Evolutionary conservation across 139 green algal species (phyloP).

Genomic region (Volvox africanus): DNA sequence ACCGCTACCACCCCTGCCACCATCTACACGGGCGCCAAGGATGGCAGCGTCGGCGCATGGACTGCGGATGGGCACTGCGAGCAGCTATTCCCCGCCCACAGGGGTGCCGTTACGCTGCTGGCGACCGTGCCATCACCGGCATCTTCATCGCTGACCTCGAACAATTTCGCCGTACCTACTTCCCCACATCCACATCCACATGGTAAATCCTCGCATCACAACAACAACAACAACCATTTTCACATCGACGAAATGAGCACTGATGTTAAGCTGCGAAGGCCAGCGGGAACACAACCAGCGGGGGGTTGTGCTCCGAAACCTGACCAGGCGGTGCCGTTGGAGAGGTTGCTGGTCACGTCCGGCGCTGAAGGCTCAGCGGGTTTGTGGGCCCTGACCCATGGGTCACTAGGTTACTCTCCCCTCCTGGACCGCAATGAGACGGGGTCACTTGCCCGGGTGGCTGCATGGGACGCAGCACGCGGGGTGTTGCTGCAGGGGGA

Average conservation of each 20-base stretch:
- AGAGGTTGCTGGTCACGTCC: background rate
- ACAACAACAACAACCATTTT: too few species aligned
- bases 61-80: background rate
- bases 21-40: conserved; percentile 9
- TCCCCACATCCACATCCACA: too few species aligned
- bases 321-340: background rate
- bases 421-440: background rate
- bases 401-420: background rate
- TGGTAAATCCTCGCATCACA: too few species aligned
- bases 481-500: conserved; percentile 8
- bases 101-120: background rate
- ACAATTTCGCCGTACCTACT: too few species aligned
- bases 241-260: too few species aligned
- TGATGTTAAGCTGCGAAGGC: too few species aligned
- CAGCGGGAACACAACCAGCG: too few species aligned
- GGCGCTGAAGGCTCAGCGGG: conserved; percentile 1
- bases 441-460: background rate
- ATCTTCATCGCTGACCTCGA: background rate
- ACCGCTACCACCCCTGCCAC: too few species aligned
- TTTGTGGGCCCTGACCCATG: background rate
- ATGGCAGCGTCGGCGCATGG: conserved; percentile 28
- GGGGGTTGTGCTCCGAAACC: too few species aligned
- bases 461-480: conserved; percentile 14
- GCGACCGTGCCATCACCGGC: background rate
- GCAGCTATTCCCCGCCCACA: background rate